Conservation (phyloP, 2,329 filamentous ascomycete genomes). For the Chalaropsis thielavioides region DNA sequence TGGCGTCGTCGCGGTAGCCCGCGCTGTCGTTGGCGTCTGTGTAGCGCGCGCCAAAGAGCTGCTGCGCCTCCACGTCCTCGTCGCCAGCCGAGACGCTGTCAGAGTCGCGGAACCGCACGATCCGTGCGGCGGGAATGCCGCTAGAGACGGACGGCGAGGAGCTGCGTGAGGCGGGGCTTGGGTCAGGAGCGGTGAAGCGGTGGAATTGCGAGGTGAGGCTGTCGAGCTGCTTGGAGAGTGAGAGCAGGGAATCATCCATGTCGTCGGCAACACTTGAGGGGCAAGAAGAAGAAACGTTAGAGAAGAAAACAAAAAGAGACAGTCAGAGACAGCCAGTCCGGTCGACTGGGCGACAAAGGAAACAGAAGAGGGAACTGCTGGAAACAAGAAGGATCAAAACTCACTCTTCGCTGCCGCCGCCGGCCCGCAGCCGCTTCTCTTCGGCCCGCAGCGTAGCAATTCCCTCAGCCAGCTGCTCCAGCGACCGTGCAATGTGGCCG, state of each 20-base stretch:
- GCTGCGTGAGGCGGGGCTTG: conserved; percentile 23
- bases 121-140: conserved; percentile 37
- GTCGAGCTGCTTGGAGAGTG: conserved; percentile 58
- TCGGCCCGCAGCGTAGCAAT: conserved; percentile 55
- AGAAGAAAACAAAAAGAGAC: neutral
- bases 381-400: conserved; percentile 19
- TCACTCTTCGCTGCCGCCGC: conserved; percentile 48
- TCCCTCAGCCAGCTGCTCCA: conserved; percentile 74
- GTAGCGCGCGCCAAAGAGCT: conserved; percentile 43
- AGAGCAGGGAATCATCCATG: conserved; percentile 49
- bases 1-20: conserved; percentile 46
- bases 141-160: conserved; percentile 37
- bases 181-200: conserved; percentile 45
- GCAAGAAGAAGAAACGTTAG: neutral
- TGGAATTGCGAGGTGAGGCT: conserved; percentile 72
- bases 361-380: neutral
- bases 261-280: conserved; percentile 32
- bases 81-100: conserved; percentile 25
- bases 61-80: conserved; percentile 27
- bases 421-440: conserved; percentile 46
- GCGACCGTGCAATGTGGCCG: conserved; percentile 72
- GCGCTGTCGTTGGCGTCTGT: conserved; percentile 45
- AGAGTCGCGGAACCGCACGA: conserved; percentile 73
- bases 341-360: no score
- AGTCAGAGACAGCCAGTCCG: no score